Base-by-base conservation (phyloP, 2,329 filamentous ascomycete genomes). In the Chaetomiaceae sp. region DNA sequence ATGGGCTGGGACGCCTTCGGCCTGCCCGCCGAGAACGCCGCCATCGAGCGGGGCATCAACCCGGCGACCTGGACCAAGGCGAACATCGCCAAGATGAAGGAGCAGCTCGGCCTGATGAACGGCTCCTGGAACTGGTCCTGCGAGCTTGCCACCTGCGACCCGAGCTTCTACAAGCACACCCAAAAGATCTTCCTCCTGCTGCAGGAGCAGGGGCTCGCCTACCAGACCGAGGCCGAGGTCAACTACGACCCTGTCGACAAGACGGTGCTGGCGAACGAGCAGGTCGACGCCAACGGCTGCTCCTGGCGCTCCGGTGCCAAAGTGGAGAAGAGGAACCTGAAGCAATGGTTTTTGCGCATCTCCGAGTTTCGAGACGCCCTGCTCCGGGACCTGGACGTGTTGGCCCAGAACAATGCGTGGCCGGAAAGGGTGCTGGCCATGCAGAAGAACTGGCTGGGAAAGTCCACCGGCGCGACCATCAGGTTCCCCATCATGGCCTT, bases 1-100 rank as follows among this genome's bases (percentile, higher is more conserved):
- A 95, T 95, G 78, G 90, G 90, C 10, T 96, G 90, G 89, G 90
- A 96, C 73, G 87, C 89, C 5, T 95, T 96, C 70, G 90, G 90
- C 2, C 72, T 96, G 50, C 90, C 90, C 10, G 90, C 90, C 38
- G 90, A 96, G 68, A 96, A 96, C 70, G 90, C 90, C 16, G 90
- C 90, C 8, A 86, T 95, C 51, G 88, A 95, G 68, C 75, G 86
- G 55, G 87, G 88, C 12, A 77, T 92, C 54, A 81, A 87, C 62
- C 89, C 90, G 1, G 85, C 79, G 7, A 74, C 74, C 7, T 96
- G 90, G 90, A 96, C 90, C 0, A 77, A 75, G 62, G 73, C 76
- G 59, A 96, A 96, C 63, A 95, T 96, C 60, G 74, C 74, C 34
- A 84, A 80, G 61, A 95, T 96, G 90, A 95, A 90, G 73, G 74